Base-by-base conservation (phyloP, 1,284 basidiomycete species). In the Naganishia sp. region DNA sequence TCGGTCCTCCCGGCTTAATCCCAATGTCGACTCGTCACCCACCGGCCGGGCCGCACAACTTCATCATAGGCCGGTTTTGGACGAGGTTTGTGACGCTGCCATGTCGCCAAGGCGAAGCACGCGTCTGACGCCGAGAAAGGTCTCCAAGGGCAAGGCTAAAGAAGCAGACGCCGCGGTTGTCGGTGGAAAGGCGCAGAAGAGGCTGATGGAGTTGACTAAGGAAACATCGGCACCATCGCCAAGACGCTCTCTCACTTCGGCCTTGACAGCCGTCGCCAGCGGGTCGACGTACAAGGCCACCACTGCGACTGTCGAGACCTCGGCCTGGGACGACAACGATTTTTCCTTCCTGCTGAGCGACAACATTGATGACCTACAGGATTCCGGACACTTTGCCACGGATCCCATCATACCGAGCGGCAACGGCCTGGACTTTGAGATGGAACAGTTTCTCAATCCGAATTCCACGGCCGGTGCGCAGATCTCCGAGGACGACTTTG, bases 1-100 rank as follows among this genome's bases (percentile, higher is more conserved):
- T 53, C 46, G 65, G 21, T 66, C 65, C 1, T 61, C 65, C 35
- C 49, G 65, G 35, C 65, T 66, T 2, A 66, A 60, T 18, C 65
- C 47, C 11, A 54, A 56, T 52, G 58, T 31, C 42, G 65, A 66
- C 55, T 47, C 28, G 11, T 52, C 50, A 9, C 52, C 57, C 25
- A 66, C 51, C 50, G 51, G 43, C 31, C 49, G 56, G 7, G 50
- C 25, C 10, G 51, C 32, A 13, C 41, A 39, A 39, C 35, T 21
- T 17, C 61, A 53, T 13, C 61, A 61, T 39, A 61, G 50, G 41
- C 50, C 61, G 42, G 61, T 42, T 28, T 23, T 55, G 32, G 57
- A 46, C 15, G 65, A 61, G 31, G 41, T 54, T n/a, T 53, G 60
- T 23, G 65, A 66, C 9, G 64, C 39, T 31, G 65, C 52, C 21